A percentile compares a stretch with the other conserved stretches of the same genome.
These are phyloP conservation scores for Phaeophleospora eucalypticola DNA, from an alignment of 2,329 filamentous ascomycete genomes.

Conservation along the genomic window DNA sequence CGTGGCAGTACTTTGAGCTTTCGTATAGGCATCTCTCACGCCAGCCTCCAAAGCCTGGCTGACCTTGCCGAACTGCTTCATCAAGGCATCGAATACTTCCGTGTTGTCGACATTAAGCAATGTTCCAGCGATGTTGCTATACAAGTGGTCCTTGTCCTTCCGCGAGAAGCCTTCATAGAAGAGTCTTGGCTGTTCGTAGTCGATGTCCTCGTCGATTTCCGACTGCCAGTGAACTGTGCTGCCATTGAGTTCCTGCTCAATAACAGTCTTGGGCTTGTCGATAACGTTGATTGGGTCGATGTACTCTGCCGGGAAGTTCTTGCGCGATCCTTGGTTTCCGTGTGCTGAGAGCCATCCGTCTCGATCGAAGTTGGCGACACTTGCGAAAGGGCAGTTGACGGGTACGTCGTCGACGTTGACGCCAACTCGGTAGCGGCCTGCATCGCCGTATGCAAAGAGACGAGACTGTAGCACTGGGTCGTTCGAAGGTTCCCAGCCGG, in stretches of 20 bases:
- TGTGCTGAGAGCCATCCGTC: conserved; percentile 27
- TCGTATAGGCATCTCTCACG: conserved; percentile 14
- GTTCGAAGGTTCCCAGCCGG: conserved; percentile 48
- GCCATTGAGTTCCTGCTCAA: conserved; percentile 20
- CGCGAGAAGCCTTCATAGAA: conserved; percentile 27
- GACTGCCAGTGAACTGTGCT: conserved; percentile 23
- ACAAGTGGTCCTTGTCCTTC: conserved; percentile 24
- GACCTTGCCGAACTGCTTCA: conserved; percentile 24
- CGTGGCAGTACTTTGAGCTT: conserved; percentile 2
- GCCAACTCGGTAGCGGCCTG: conserved; percentile 51
- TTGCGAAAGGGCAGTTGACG: conserved; percentile 43
- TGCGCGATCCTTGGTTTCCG: conserved; percentile 24
- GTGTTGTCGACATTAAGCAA: conserved; percentile 27
- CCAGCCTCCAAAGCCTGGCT: conserved; percentile 14
- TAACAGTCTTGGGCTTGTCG: conserved; percentile 19
- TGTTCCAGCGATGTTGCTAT: conserved; percentile 30
- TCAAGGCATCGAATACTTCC: conserved; percentile 21
- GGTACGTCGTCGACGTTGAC: conserved; percentile 52
- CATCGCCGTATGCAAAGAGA: conserved; percentile 46
- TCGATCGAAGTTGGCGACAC: conserved; percentile 28
- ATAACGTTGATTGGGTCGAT: conserved; percentile 28
- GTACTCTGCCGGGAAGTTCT: conserved; percentile 26
- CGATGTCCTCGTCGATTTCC: conserved; percentile 25
- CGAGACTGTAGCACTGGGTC: conserved; percentile 49
- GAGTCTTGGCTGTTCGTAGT: conserved; percentile 28